These are phyloP conservation scores for Scedosporium minutisporum DNA, from an alignment of 2,329 filamentous ascomycete species.

Conservation along the genomic window DNA sequence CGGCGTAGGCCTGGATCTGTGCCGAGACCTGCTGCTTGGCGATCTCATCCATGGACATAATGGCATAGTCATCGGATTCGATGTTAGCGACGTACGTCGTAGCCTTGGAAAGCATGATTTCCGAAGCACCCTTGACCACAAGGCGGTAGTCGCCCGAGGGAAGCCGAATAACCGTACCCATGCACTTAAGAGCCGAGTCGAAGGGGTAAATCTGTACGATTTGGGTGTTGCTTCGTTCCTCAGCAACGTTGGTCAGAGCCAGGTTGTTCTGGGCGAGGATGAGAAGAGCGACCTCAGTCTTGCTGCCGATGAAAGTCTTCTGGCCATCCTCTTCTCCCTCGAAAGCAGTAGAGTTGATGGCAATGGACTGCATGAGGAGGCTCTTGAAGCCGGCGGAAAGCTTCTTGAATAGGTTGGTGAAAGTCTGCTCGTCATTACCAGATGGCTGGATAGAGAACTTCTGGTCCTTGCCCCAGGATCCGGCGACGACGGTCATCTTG, in stretches of 20 bases:
- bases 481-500: slow-evolving; percentile 65
- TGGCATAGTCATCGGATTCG: slow-evolving; percentile 16
- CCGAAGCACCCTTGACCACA: slow-evolving; percentile 46
- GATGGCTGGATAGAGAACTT: neutral
- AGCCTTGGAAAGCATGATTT: slow-evolving; percentile 33
- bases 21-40: slow-evolving; percentile 43
- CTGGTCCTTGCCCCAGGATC: slow-evolving; percentile 40
- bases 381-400: slow-evolving; percentile 3
- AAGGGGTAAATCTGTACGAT: slow-evolving; percentile 41
- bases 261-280: slow-evolving; percentile 38
- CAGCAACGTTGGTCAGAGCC: slow-evolving; percentile 34
- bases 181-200: slow-evolving; percentile 44
- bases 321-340: slow-evolving; percentile 37
- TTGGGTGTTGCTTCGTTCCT: slow-evolving; percentile 35
- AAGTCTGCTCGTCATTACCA: neutral
- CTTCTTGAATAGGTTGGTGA: neutral
- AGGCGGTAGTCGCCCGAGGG: slow-evolving; percentile 32
- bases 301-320: slow-evolving; percentile 41
- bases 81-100: slow-evolving; percentile 27
- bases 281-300: slow-evolving; percentile 45
- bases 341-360: slow-evolving; percentile 50
- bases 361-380: slow-evolving; percentile 30
- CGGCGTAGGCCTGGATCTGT: slow-evolving; percentile 50
- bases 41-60: slow-evolving; percentile 29
- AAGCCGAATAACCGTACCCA: slow-evolving; percentile 43